These are phyloP conservation scores for Sambucus nigra DNA, from an alignment of 129 eudicot species.

Conservation along the genomic window DNA sequence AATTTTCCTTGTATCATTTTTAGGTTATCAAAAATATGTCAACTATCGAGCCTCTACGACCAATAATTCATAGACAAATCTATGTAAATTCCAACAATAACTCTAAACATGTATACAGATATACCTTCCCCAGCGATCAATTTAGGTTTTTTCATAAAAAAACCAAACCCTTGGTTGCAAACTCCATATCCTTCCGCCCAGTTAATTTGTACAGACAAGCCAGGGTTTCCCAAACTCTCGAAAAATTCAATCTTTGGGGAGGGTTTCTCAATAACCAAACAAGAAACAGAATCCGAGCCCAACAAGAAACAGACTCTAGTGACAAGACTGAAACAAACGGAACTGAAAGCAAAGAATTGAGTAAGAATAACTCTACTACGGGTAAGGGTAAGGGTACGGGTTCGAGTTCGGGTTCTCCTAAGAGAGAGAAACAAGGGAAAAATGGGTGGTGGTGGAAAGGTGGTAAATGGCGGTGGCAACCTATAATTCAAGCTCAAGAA, in stretches of 20 bases:
- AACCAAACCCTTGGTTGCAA: conserved; percentile 14
- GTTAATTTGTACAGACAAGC: conserved; percentile 32
- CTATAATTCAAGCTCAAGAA: conserved; percentile 84
- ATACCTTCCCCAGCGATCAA: conserved; percentile 21
- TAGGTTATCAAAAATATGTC: conserved; percentile 12
- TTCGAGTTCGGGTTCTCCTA: conserved; percentile 17
- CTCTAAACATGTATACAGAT: conserved; percentile 24
- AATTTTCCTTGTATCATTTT: not conserved
- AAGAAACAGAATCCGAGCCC: conserved; percentile 35
- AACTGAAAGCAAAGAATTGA: conserved; percentile 26
- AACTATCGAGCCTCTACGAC: conserved; percentile 42
- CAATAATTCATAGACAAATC: conserved; percentile 43
- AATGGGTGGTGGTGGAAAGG: conserved; percentile 48
- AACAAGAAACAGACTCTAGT: conserved; percentile 9
- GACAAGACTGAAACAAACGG: conserved; percentile 31
- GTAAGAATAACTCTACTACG: conserved; percentile 1
- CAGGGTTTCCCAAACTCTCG: conserved; percentile 27
- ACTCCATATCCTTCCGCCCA: conserved; percentile 21
- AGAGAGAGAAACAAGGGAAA: conserved; percentile 61
- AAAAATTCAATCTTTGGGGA: conserved; percentile 26
- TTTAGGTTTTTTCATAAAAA: conserved; percentile 26
- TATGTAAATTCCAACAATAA: conserved; percentile 27
- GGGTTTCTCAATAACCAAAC: conserved; percentile 18
- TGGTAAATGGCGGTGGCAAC: conserved; percentile 84
- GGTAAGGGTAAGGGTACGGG: conserved; percentile 16